A percentile compares a stretch with the other conserved stretches of the same genome.
These are phyloP conservation scores for Platismatia glauca DNA, from an alignment of 495 filamentous ascomycete genomes.

Conservation along the genomic window DNA sequence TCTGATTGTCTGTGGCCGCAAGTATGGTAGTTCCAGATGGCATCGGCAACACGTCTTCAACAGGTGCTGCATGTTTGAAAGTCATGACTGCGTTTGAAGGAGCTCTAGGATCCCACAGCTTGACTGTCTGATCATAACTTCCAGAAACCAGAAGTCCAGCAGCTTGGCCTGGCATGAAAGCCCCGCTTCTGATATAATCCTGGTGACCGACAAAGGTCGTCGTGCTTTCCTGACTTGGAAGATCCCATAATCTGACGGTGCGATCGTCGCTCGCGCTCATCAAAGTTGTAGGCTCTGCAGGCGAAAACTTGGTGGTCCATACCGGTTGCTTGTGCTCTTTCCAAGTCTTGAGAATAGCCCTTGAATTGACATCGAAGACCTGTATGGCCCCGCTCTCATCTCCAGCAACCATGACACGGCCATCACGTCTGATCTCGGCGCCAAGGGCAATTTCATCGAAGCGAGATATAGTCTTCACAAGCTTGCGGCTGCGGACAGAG, in stretches of 20 bases:
- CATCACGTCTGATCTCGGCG: constrained; percentile 80
- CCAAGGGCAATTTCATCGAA: constrained; percentile 84
- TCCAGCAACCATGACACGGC: constrained; percentile 78
- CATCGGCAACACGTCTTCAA: constrained; percentile 80
- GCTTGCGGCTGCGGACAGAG: constrained; percentile 77
- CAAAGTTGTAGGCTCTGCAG: constrained; percentile 71
- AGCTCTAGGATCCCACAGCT: constrained; percentile 82
- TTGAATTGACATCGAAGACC: constrained; percentile 81
- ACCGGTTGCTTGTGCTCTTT: constrained; percentile 90
- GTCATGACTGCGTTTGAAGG: constrained; percentile 65
- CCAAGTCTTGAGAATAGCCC: constrained; percentile 95
- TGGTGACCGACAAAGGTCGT: constrained; percentile 77
- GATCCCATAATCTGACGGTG: constrained; percentile 87
- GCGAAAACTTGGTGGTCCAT: constrained; percentile 82
- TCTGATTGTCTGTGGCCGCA: constrained; percentile 75
- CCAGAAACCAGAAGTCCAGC: constrained; percentile 73
- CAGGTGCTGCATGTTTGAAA: constrained; percentile 81
- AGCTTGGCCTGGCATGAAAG: constrained; percentile 69
- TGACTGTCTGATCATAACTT: constrained; percentile 88
- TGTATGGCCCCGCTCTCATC: constrained; percentile 86
- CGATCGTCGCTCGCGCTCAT: constrained; percentile 84
- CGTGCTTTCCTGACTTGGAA: constrained; percentile 66
- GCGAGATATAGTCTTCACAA: constrained; percentile 81
- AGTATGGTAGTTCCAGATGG: constrained; percentile 77
- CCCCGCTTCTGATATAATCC: constrained; percentile 83